Conservation (phyloP, 176 grass and related monocot genomes). For the Ensete glaucum region DNA sequence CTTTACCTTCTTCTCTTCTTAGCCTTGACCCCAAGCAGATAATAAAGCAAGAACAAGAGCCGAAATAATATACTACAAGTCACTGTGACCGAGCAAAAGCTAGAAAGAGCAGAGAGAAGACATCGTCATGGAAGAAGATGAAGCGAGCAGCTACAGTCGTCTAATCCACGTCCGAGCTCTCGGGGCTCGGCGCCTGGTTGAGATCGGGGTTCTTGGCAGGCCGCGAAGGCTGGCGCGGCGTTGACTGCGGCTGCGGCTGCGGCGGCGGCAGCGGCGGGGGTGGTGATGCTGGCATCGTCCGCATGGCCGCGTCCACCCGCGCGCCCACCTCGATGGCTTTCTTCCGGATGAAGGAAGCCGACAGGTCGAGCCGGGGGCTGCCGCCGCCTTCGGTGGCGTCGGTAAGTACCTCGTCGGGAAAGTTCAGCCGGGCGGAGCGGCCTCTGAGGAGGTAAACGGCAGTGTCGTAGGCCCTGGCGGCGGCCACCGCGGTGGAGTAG, state of each 20-base stretch:
- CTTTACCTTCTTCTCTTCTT: not conserved
- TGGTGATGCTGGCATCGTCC: slow-evolving; percentile 21
- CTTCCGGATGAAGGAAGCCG: slow-evolving; percentile 69
- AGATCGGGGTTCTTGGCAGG: slow-evolving; percentile 67
- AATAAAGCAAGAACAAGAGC: not conserved
- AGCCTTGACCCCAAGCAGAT: not conserved
- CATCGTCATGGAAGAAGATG: not conserved
- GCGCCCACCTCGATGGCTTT: slow-evolving; percentile 85
- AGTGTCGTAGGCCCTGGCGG: slow-evolving; percentile 81
- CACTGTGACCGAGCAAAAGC: not conserved
- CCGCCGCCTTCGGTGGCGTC: not conserved
- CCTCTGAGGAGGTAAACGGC: slow-evolving; percentile 77
- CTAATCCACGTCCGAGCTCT: slow-evolving; percentile 62
- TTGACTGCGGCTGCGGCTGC: slow-evolving; percentile 10
- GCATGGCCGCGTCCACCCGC: slow-evolving; percentile 70
- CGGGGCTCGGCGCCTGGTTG: slow-evolving; percentile 67
- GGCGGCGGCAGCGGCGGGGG: slow-evolving; percentile 7
- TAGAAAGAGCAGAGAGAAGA: not conserved
- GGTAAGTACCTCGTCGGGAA: slow-evolving; percentile 66
- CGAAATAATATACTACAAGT: not conserved
- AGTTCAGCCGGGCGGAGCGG: slow-evolving; percentile 64
- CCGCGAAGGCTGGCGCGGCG: not conserved
- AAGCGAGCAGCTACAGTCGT: not conserved
- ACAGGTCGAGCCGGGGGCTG: slow-evolving; percentile 21
- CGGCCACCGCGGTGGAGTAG: slow-evolving; percentile 62